Percentiles rank a stretch among this genome's conserved stretches.
Conservation (phyloP, 352 stramenopile genomes). For the Phytopythium boreale region DNA sequence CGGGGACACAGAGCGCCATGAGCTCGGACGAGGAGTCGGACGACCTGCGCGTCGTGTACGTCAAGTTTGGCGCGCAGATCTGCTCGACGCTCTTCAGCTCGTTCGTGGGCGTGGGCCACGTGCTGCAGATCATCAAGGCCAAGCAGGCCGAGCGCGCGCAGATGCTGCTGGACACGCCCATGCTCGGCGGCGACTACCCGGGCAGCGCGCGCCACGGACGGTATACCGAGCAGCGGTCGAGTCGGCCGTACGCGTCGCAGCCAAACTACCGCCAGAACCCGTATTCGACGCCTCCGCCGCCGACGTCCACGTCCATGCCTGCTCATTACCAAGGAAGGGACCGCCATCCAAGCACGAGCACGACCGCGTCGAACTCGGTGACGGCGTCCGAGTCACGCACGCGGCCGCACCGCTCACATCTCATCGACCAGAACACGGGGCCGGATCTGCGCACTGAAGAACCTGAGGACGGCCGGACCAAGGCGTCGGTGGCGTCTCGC, state of each 20-base stretch:
- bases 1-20: neutral
- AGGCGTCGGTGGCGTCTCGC: constrained; percentile 53
- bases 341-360: constrained; percentile 13
- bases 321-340: constrained; percentile 6
- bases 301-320: constrained; percentile 13
- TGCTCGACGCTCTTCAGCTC: constrained; percentile 63
- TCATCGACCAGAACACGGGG: constrained; percentile 11
- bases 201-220: neutral
- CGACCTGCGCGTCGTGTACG: constrained; percentile 26
- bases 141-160: constrained; percentile 26
- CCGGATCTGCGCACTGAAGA: constrained; percentile 26
- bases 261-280: constrained; percentile 7
- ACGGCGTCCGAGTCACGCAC: constrained; percentile 22
- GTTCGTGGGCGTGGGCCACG: constrained; percentile 62
- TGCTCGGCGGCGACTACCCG: constrained; percentile 20
- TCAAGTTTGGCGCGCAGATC: constrained; percentile 64
- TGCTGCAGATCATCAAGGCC: constrained; percentile 46
- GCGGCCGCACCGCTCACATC: constrained; percentile 12
- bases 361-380: constrained; percentile 20
- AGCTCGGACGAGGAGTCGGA: constrained; percentile 9
- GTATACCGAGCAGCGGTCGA: constrained; percentile 4
- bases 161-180: constrained; percentile 29
- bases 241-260: constrained; percentile 9
- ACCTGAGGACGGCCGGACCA: constrained; percentile 24
- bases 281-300: neutral